These are phyloP conservation scores for Orbilia quercus DNA, from an alignment of 2,329 filamentous ascomycete species.

Conservation along the genomic window DNA sequence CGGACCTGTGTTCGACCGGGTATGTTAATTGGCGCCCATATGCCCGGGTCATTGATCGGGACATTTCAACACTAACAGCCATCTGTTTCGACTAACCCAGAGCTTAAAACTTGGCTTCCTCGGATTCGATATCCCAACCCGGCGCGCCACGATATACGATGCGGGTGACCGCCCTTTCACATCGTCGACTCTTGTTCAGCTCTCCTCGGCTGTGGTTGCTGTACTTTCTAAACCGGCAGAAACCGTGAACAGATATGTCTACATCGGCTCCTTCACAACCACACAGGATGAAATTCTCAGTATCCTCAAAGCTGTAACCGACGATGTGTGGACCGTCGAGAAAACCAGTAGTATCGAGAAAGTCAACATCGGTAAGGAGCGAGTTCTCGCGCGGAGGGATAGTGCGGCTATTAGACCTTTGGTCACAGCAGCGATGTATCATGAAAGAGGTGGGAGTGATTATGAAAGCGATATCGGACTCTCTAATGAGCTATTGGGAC, in stretches of 20 bases:
- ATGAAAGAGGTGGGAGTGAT: constrained; percentile 42
- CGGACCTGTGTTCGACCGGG: constrained; percentile 73
- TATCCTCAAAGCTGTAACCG: constrained; percentile 67
- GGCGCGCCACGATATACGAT: constrained; percentile 70
- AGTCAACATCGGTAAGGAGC: constrained; percentile 64
- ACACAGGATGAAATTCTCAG: constrained; percentile 71
- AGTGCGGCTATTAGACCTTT: constrained; percentile 48
- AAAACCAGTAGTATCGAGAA: constrained; percentile 62
- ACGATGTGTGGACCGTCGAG: constrained; percentile 67
- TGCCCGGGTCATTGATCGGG: no score
- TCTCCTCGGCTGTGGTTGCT: constrained; percentile 68
- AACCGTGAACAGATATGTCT: constrained; percentile 71
- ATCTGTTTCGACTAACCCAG: constrained; percentile 58
- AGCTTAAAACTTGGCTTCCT: constrained; percentile 67
- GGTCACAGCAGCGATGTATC: constrained; percentile 52
- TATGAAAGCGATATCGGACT: constrained; percentile 43
- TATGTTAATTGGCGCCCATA: constrained; percentile 58
- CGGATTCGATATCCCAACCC: constrained; percentile 67
- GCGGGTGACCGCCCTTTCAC: constrained; percentile 69
- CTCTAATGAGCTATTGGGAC: constrained; percentile 31
- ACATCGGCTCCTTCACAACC: constrained; percentile 70
- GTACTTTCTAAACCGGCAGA: constrained; percentile 67
- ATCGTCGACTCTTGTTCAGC: constrained; percentile 67
- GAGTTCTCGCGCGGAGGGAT: constrained; percentile 62
- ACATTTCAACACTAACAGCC: no score